These are phyloP conservation scores for Sporisorium exsertum DNA, from an alignment of 1,284 basidiomycete species.

Conservation along the genomic window DNA sequence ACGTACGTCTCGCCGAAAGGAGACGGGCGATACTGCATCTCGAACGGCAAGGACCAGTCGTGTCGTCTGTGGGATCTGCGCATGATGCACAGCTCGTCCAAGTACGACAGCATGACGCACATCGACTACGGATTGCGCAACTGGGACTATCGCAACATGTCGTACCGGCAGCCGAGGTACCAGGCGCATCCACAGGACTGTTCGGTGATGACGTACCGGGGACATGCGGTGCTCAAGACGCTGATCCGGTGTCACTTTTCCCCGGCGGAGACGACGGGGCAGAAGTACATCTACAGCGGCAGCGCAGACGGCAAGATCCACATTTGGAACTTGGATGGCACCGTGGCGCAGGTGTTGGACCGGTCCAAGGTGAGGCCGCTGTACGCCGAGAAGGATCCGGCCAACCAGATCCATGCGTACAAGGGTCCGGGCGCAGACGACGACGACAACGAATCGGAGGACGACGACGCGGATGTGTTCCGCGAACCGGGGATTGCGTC, in stretches of 20 bases:
- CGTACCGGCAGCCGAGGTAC: slow-evolving; percentile 73
- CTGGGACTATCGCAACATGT: slow-evolving; percentile 82
- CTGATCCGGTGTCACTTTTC: slow-evolving; percentile 96
- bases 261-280: slow-evolving; percentile 88
- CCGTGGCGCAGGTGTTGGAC: slow-evolving; percentile 84
- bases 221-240: slow-evolving; percentile 90
- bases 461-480: slow-evolving; percentile 28
- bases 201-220: slow-evolving; percentile 91
- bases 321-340: slow-evolving; percentile 95
- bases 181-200: slow-evolving; percentile 81
- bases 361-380: slow-evolving; percentile 81
- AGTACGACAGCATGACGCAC: slow-evolving; percentile 75
- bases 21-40: slow-evolving; percentile 93
- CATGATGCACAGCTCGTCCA: slow-evolving; percentile 83
- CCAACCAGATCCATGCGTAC: slow-evolving; percentile 67
- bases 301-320: slow-evolving; percentile 77
- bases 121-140: slow-evolving; percentile 75
- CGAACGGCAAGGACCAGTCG: slow-evolving; percentile 97
- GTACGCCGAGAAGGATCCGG: slow-evolving; percentile 62
- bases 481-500: slow-evolving; percentile 33
- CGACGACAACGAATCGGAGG: slow-evolving; percentile 17
- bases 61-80: slow-evolving; percentile 93
- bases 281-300: slow-evolving; percentile 93
- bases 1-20: slow-evolving; percentile 72
- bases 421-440: slow-evolving; percentile 23